phyloP scores from a whole-genome alignment of 1,139 yeast genomes.

The Wickerhamomyces sp. region DNA sequence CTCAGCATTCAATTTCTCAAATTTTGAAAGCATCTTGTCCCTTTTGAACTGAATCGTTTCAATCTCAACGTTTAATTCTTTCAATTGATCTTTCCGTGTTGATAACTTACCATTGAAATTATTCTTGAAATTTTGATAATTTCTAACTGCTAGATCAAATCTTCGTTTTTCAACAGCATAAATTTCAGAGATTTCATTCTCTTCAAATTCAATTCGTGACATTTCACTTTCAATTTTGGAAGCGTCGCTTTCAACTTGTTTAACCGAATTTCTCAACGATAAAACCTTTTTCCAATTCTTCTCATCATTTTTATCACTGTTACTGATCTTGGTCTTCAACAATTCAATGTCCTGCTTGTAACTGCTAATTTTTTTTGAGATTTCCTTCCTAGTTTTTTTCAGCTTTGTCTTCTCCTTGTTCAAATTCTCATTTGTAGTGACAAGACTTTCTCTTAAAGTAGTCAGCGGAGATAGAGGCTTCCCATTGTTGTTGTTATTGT shows the following conservation, averaged over 20 bases:
- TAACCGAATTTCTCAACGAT: constrained; percentile 35
- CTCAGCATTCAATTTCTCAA: constrained; percentile 26
- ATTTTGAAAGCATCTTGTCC: constrained; percentile 31
- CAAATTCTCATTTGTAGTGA: constrained; percentile 54
- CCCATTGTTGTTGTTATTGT: constrained; percentile 6
- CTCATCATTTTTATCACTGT: constrained; percentile 40
- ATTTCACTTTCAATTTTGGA: constrained; percentile 33
- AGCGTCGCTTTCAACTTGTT: constrained; percentile 36
- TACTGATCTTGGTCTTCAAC: constrained; percentile 44
- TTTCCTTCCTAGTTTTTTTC: constrained; percentile 59
- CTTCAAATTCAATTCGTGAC: constrained; percentile 27
- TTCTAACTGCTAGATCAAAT: constrained; percentile 32
- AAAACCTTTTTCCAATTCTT: constrained; percentile 40
- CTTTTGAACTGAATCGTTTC: constrained; percentile 30
- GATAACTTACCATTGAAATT: constrained; percentile 23
- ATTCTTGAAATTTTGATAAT: constrained; percentile 30
- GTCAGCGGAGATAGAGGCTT: constrained; percentile 42
- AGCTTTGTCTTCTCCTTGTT: constrained; percentile 43
- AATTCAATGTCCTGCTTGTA: constrained; percentile 54
- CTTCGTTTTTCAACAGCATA: constrained; percentile 36
- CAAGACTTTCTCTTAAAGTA: constrained; percentile 59
- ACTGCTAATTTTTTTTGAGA: constrained; percentile 48
- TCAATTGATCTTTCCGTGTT: constrained; percentile 22
- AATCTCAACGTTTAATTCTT: constrained; percentile 28
- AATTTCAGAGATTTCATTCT: constrained; percentile 33